These are phyloP conservation scores for Microstegium vimineum DNA, from an alignment of 176 grass and related monocot genomes.

Conservation along the genomic window DNA sequence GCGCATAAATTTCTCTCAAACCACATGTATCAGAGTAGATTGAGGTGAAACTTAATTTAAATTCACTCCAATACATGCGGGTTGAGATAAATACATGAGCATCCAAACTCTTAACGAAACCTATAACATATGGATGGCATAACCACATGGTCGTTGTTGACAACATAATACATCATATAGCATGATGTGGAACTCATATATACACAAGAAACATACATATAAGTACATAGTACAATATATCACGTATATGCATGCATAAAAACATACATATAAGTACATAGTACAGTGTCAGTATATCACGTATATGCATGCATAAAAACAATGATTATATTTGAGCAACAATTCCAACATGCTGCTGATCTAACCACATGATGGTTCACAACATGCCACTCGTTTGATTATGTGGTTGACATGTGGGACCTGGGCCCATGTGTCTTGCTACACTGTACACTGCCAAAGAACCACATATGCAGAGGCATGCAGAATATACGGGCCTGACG, in stretches of 20 bases:
- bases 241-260: not conserved
- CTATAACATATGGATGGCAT: too few relatives aligned
- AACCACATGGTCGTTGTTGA: not conserved
- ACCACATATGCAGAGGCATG: not conserved
- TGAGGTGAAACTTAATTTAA: too few relatives aligned
- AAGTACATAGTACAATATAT: not conserved
- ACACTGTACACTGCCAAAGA: not conserved
- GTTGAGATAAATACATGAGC: too few relatives aligned
- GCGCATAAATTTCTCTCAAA: too few relatives aligned
- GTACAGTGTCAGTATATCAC: not conserved
- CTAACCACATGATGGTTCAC: not conserved
- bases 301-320: not conserved
- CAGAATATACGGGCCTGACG: not conserved
- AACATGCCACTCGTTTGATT: not conserved
- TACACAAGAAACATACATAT: not conserved
- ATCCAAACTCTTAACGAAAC: too few relatives aligned
- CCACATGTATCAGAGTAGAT: too few relatives aligned
- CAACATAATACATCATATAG: not conserved
- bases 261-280: not conserved
- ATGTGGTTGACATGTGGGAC: not conserved
- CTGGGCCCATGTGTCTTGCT: not conserved
- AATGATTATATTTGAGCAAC: not conserved
- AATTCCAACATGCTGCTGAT: not conserved
- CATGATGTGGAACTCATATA: not conserved
- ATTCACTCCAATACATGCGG: too few relatives aligned